Evolutionary conservation across 495 filamentous ascomycete genomes (phyloP), one percentile per base, ranked within the genome.

Genomic region (Beverwykella pulmonaria): DNA sequence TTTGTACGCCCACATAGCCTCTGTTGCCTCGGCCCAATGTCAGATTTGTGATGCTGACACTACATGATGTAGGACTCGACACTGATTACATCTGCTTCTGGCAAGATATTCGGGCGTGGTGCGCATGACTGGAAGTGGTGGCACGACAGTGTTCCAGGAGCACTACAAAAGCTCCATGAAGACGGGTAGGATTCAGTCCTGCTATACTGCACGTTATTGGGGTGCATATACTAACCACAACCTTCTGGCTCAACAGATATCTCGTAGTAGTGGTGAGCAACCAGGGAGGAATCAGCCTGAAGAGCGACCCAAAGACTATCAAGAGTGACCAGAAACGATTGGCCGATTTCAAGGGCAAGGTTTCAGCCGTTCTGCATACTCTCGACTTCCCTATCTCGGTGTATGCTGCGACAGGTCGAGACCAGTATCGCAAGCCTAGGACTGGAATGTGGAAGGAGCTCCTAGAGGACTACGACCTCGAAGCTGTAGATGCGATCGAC

Each of bases 121-220:
- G 82, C 86, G 0, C 76, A 81, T 3, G 94, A 98, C 75, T 99
- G 94, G 94, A 90, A 89, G 77, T 99, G 94, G 94, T 98, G 93
- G 93, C 80, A 96, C 73, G 48, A 77, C 10, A 82, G 75, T 19
- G 90, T 97, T 0, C 91, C 91, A 0, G 75, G 73, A 0, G 83
- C 76, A 14, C 66, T 98, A 9, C 83, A 82, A 56, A 77, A 86
- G 49, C 78, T 98, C 7, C 81, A 91, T 67, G 78, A 83, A 30
- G 85, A 92, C 73, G 91, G 90, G 86, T 95, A 80, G 29, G 55
- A 23, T 36, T 26, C 19, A 26, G 5, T 22, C 29, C 23, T 52
- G 22, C 20, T 10, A 41, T 30, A 32, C 10, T 19, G 36, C 53
- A 69, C 57, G 32, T n/a, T 32, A 14, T 23, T 47, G 50, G 62